Base-by-base conservation (phyloP, 2,329 filamentous ascomycete genomes). In the Macroventuria anomochaeta region DNA sequence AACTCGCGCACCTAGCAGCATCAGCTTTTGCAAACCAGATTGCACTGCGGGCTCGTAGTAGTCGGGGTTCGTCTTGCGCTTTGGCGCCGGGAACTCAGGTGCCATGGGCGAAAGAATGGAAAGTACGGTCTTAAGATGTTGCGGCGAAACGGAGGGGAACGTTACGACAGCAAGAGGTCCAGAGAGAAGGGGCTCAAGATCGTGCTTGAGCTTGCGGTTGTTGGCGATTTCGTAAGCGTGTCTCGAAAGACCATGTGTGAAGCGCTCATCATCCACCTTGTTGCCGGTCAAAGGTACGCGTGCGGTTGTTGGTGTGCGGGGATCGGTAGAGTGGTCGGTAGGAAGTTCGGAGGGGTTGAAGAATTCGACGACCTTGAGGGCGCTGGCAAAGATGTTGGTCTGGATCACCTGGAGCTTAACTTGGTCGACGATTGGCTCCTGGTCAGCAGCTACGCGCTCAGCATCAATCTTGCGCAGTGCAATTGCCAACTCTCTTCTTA, bases 361-460 rank as follows among this genome's bases (percentile, higher is more conserved):
- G 76, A 92, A 96, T 71, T 97, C 93, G 57, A 93, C 87, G 44
- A 97, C 85, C 62, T 89, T 88, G 57, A 97, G 79, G 1, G 93
- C 93, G 15, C 90, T 86, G 62, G 88, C 87, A 72, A 99, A 91
- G 70, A 99, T 96, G 69, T 90, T 89, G 12, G 91, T 95, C 70
- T 95, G 88, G 50, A 99, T 80, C 21, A 96, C 90, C 73, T 96
- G 88, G 21, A 97, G 73, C 75, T 90, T 88, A 62, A 95, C 82
- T 32, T 80, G 77, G 1, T 83, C 76, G n/a, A 83, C 81, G 28
- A 91, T 71, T 17, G 74, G 68, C 15, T 76, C 67, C 28, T 72
- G 64, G 17, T 75, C 76, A 8, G 79, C 77, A 85, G 53, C 90
- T 78, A 69, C 88, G 86, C 78, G 85, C 85, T 78, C 88, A 79